Conservation (phyloP, 768 basidiomycete genomes). For the Cytidiella melzeri region DNA sequence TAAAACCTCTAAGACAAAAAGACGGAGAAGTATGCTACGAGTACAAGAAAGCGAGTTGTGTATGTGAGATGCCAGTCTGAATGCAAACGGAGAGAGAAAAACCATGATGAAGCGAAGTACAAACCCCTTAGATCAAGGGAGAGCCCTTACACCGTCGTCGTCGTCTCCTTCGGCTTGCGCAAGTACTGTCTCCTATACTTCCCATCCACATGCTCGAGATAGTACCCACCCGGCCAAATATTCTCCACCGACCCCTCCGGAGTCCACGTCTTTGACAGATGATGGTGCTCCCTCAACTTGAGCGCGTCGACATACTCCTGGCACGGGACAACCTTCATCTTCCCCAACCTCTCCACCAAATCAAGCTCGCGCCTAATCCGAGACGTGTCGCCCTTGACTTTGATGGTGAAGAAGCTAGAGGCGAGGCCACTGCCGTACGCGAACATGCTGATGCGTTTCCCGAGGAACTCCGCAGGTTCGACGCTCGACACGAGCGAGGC, state of each 20-base stretch:
- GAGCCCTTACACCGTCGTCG: too few species aligned
- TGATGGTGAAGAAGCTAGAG: conserved; percentile 86
- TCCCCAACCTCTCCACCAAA: conserved; percentile 66
- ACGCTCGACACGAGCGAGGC: conserved; percentile 77
- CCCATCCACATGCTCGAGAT: conserved; percentile 83
- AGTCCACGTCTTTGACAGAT: conserved; percentile 80
- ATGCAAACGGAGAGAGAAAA: too few species aligned
- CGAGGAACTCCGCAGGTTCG: conserved; percentile 60
- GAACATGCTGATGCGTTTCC: conserved; percentile 89
- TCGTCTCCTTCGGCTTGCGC: conserved; percentile 30
- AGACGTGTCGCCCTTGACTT: conserved; percentile 81
- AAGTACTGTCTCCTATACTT: conserved; percentile 91
- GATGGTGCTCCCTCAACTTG: conserved; percentile 88
- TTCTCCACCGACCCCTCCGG: conserved; percentile 85
- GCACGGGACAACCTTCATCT: conserved; percentile 88
- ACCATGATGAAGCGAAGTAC: too few species aligned
- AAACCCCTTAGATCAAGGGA: too few species aligned
- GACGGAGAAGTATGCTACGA: too few species aligned
- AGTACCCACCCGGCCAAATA: conserved; percentile 92
- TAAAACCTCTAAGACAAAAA: too few species aligned
- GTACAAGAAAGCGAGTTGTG: too few species aligned
- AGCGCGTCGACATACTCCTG: conserved; percentile 89
- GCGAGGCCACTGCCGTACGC: conserved; percentile 97
- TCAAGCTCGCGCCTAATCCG: conserved; percentile 80
- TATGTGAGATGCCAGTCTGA: too few species aligned